A percentile compares a stretch with the other conserved stretches of the same genome.
These are phyloP conservation scores for Nemania serpens DNA, from an alignment of 2,329 filamentous ascomycete species.

Conservation along the genomic window DNA sequence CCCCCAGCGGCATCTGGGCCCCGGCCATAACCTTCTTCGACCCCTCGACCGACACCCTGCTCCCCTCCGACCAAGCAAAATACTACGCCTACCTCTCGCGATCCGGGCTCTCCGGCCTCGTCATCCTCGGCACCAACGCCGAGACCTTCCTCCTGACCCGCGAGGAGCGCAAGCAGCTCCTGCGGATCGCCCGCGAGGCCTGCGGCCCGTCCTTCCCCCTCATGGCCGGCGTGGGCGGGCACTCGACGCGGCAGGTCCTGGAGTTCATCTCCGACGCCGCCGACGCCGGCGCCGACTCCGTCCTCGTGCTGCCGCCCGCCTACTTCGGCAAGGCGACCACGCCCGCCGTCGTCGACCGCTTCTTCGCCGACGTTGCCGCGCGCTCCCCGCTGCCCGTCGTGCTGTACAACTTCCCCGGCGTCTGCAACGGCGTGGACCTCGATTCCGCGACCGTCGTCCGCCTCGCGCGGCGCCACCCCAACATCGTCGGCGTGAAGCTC, in stretches of 20 bases:
- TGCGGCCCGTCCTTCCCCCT: constrained; percentile 59
- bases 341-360: constrained; percentile 59
- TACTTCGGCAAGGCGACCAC: constrained; percentile 69
- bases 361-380: constrained; percentile 62
- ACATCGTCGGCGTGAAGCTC: constrained; percentile 68
- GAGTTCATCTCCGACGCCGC: constrained; percentile 63
- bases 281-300: constrained; percentile 64
- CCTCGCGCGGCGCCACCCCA: constrained; percentile 54
- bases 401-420: constrained; percentile 71
- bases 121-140: constrained; percentile 43
- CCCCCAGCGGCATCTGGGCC: constrained; percentile 50
- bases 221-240: constrained; percentile 67
- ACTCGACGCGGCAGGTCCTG: constrained; percentile 67
- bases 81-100: constrained; percentile 56
- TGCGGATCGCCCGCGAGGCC: constrained; percentile 59
- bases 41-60: constrained; percentile 51
- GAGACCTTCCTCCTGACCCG: constrained; percentile 56
- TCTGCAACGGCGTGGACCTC: constrained; percentile 70
- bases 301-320: constrained; percentile 63
- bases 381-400: constrained; percentile 61
- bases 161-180: constrained; percentile 61
- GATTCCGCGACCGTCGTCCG: constrained; percentile 65
- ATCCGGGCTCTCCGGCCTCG: constrained; percentile 40
- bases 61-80: constrained; percentile 50
- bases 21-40: constrained; percentile 60